Conservation (phyloP, 306 rosid species). For the Lathyrus tuberosus region DNA sequence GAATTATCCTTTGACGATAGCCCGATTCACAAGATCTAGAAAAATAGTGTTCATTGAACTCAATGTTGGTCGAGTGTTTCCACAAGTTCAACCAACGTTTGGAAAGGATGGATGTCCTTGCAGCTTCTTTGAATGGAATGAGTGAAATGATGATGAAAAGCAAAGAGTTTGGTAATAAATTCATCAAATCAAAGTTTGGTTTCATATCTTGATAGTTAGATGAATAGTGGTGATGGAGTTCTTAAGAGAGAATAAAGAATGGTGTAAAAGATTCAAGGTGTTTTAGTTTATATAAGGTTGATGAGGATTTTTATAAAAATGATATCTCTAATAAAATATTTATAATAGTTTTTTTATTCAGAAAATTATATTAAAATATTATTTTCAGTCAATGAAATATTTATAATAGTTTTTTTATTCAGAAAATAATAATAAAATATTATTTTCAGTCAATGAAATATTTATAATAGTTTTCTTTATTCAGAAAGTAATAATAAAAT, state of each 20-base stretch:
- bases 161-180: slow-evolving; percentile 1
- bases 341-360: neutral
- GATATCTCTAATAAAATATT: neutral
- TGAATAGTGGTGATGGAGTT: neutral
- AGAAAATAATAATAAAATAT: too few species aligned
- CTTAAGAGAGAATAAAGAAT: neutral
- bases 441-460: too few species aligned
- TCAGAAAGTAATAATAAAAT: too few species aligned
- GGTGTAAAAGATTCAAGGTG: neutral
- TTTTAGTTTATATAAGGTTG: neutral
- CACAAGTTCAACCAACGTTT: slow-evolving; percentile 27
- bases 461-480: too few species aligned
- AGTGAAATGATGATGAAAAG: slow-evolving; percentile 19
- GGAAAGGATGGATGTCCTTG: slow-evolving; percentile 23
- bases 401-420: neutral
- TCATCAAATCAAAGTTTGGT: neutral
- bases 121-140: slow-evolving; percentile 39
- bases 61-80: slow-evolving; percentile 3
- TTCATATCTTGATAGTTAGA: neutral
- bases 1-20: too few species aligned
- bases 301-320: neutral
- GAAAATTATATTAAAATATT: too few species aligned
- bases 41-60: slow-evolving; percentile 25
- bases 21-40: neutral
- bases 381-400: too few species aligned